A percentile compares a stretch with the other conserved stretches of the same genome.
These are phyloP conservation scores for Oemleria cerasiformis DNA, from an alignment of 306 rosid species.

Conservation along the genomic window DNA sequence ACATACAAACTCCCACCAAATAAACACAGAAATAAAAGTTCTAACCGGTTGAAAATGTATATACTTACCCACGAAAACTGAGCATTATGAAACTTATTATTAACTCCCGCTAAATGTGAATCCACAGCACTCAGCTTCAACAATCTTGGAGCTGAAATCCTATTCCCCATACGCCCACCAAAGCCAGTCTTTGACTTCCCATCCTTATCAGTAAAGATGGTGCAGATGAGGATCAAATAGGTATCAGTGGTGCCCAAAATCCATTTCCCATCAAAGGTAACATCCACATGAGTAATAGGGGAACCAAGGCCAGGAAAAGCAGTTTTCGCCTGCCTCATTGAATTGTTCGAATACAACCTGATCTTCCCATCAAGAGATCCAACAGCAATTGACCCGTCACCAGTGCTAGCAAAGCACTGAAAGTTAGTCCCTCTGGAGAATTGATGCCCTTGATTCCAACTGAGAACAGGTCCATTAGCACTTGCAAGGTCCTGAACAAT, in stretches of 20 bases:
- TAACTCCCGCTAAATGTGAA: conserved; percentile 82
- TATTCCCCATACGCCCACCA: conserved; percentile 89
- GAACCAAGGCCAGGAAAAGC: conserved; percentile 99
- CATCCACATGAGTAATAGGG: conserved; percentile 88
- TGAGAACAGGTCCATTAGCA: conserved; percentile 61
- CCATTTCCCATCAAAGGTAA: conserved; percentile 96
- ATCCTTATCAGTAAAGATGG: conserved; percentile 77
- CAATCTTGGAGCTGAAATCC: conserved; percentile 87
- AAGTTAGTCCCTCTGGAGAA: conserved; percentile 92
- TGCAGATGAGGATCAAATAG: conserved; percentile 73
- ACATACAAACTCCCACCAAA: neutral
- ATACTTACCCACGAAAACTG: conserved; percentile 93
- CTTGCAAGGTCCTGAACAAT: conserved; percentile 80
- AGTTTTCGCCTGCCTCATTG: conserved; percentile 92
- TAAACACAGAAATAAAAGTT: neutral
- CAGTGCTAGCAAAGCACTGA: conserved; percentile 94
- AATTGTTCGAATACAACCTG: conserved; percentile 69
- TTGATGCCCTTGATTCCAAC: conserved; percentile 96
- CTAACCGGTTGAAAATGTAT: neutral
- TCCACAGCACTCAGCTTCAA: conserved; percentile 90
- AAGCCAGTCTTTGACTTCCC: conserved; percentile 87
- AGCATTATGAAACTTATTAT: conserved; percentile 83
- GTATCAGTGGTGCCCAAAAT: conserved; percentile 88
- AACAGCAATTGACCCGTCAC: conserved; percentile 94
- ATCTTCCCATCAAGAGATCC: conserved; percentile 97